phyloP scores from a whole-genome alignment of 257 asterid species.

The Petunia secreta region DNA sequence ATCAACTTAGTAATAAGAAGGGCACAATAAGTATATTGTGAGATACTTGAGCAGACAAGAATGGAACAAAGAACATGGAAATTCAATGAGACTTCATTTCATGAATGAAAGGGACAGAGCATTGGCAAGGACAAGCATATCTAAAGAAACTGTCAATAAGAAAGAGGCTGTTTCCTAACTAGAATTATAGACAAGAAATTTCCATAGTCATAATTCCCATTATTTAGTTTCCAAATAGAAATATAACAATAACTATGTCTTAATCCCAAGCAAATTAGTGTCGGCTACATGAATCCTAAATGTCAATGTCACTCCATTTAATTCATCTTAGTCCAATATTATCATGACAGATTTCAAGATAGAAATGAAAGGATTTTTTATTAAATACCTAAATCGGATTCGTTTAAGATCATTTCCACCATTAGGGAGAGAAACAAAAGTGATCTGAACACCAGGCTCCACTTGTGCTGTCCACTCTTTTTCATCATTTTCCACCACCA shows the following conservation, averaged over 20 bases:
- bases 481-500: conserved; percentile 57
- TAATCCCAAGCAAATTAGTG: background rate
- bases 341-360: background rate
- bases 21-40: background rate
- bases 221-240: background rate
- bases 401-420: conserved; percentile 91
- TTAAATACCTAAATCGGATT: conserved; percentile 76
- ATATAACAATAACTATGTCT: background rate
- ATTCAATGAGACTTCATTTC: background rate
- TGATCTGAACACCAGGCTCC: conserved; percentile 91
- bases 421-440: conserved; percentile 75
- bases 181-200: background rate
- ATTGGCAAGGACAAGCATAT: background rate
- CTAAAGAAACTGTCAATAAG: background rate
- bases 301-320: background rate
- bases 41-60: background rate
- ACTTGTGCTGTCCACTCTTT: conserved; percentile 92
- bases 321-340: background rate
- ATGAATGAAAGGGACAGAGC: conserved; percentile 5
- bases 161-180: background rate
- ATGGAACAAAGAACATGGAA: background rate
- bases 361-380: background rate
- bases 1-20: background rate
- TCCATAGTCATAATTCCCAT: background rate
- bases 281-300: background rate